Percentiles rank a stretch among this genome's conserved stretches.
Conservation (phyloP, 192 early-diverging fungal genomes). For the Backusella tarrabulga region DNA sequence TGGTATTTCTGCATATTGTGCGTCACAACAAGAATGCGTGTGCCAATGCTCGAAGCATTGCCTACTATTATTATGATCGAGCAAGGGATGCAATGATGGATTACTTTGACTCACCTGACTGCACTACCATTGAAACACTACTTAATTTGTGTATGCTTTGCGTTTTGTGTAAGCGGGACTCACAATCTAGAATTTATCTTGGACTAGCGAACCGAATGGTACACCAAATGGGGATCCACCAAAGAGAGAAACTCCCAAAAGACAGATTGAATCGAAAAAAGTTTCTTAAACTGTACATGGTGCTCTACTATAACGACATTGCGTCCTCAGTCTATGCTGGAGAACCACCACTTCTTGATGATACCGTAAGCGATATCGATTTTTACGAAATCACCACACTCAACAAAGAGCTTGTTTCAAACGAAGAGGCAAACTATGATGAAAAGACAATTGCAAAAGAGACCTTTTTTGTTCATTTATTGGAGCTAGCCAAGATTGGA, state of each 20-base stretch:
- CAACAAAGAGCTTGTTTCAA: not conserved
- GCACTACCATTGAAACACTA: conserved; percentile 35
- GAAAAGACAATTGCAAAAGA: conserved; percentile 30
- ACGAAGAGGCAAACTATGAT: conserved; percentile 10
- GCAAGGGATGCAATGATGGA: conserved; percentile 29
- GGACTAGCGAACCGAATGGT: conserved; percentile 33
- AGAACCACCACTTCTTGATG: conserved; percentile 26
- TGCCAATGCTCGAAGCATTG: conserved; percentile 20
- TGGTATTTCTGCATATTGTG: conserved; percentile 33
- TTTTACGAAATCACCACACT: conserved; percentile 28
- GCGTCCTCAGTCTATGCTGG: conserved; percentile 23
- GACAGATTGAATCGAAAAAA: conserved; percentile 21
- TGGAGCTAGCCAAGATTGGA: conserved; percentile 28
- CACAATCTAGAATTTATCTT: conserved; percentile 33
- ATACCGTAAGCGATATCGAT: conserved; percentile 30
- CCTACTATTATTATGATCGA: conserved; percentile 28
- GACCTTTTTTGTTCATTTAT: conserved; percentile 30
- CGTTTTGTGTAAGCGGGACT: conserved; percentile 26
- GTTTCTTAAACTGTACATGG: conserved; percentile 29
- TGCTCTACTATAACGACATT: conserved; percentile 35
- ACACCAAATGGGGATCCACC: conserved; percentile 28
- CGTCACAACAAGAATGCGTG: conserved; percentile 28
- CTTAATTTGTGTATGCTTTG: conserved; percentile 38
- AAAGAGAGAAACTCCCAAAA: conserved; percentile 5
- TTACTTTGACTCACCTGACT: conserved; percentile 36